Percentiles rank a stretch among this genome's conserved stretches.
These are phyloP conservation scores for Fomitopsis pulvina DNA, from an alignment of 768 basidiomycete genomes.

Conservation along the genomic window DNA sequence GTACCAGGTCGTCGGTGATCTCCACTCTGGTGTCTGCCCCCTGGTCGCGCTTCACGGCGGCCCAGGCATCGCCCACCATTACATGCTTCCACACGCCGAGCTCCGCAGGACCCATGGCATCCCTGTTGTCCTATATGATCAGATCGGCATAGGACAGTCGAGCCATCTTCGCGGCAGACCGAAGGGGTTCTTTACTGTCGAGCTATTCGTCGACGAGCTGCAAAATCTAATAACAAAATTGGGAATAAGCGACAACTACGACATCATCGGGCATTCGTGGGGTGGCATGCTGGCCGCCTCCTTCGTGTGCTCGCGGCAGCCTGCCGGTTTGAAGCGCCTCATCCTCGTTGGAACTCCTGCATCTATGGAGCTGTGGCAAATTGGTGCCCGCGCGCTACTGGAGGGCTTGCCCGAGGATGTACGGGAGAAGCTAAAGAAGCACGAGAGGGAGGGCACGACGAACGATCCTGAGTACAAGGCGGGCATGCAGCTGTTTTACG, in stretches of 20 bases:
- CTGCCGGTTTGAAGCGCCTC: slow-evolving; percentile 26
- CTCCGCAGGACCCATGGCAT: slow-evolving; percentile 32
- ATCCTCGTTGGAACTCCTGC: slow-evolving; percentile 24
- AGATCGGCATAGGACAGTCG: slow-evolving; percentile 45
- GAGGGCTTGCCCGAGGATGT: slow-evolving; percentile 28
- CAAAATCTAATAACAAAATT: slow-evolving; percentile 43
- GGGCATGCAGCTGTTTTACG: neutral
- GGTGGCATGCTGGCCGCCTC: slow-evolving; percentile 39
- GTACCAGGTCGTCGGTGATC: slow-evolving; percentile 37
- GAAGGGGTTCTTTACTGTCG: no score
- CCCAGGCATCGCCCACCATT: slow-evolving; percentile 36
- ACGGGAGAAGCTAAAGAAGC: slow-evolving; percentile 12
- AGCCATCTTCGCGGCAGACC: slow-evolving; percentile 48
- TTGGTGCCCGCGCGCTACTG: slow-evolving; percentile 23
- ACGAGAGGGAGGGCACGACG: slow-evolving; percentile 4
- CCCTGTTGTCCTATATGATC: slow-evolving; percentile 43
- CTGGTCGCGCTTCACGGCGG: slow-evolving; percentile 43
- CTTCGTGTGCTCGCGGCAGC: slow-evolving; percentile 17
- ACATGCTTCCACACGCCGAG: slow-evolving; percentile 39
- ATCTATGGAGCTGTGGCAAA: slow-evolving; percentile 24
- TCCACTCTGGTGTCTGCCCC: slow-evolving; percentile 29
- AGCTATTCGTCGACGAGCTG: no score
- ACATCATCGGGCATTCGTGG: slow-evolving; percentile 36
- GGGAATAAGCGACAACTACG: slow-evolving; percentile 36
- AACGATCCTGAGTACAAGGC: neutral